These are phyloP conservation scores for Citrullus mucosospermus DNA, from an alignment of 306 rosid genomes.

Conservation along the genomic window DNA sequence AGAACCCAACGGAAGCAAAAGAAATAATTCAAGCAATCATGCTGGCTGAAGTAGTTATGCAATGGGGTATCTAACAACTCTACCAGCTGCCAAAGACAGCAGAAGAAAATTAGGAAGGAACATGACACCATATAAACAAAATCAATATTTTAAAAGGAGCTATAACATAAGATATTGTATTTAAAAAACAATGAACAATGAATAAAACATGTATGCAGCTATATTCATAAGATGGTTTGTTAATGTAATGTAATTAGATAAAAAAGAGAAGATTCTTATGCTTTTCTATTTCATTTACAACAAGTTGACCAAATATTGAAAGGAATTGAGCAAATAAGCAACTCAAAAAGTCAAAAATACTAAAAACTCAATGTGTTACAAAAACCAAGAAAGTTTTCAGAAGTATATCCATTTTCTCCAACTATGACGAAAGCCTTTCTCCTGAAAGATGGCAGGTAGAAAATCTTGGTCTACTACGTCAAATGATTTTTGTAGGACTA, in stretches of 20 bases:
- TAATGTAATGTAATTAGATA: background rate
- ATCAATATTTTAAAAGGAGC: background rate
- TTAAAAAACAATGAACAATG: background rate
- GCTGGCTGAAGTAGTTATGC: constrained; percentile 82
- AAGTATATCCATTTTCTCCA: too few species aligned
- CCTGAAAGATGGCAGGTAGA: too few species aligned
- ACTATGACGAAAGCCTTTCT: too few species aligned
- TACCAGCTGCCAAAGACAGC: constrained; percentile 60
- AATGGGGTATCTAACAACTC: constrained; percentile 80
- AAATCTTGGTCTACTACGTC: too few species aligned
- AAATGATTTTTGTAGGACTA: too few species aligned
- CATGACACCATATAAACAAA: background rate
- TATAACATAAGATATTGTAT: background rate
- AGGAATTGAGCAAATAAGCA: too few species aligned
- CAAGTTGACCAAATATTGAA: too few species aligned
- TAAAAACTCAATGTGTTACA: background rate
- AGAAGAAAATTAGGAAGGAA: constrained; percentile 9
- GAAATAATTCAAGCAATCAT: constrained; percentile 90
- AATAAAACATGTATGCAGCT: background rate
- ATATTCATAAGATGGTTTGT: background rate
- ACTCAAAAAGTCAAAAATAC: too few species aligned
- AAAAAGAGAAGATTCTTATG: background rate
- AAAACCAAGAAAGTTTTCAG: background rate
- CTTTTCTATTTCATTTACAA: background rate
- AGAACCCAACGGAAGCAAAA: constrained; percentile 98